Conservation (phyloP, 2,329 filamentous ascomycete genomes). For the Spiromastix sp. region DNA sequence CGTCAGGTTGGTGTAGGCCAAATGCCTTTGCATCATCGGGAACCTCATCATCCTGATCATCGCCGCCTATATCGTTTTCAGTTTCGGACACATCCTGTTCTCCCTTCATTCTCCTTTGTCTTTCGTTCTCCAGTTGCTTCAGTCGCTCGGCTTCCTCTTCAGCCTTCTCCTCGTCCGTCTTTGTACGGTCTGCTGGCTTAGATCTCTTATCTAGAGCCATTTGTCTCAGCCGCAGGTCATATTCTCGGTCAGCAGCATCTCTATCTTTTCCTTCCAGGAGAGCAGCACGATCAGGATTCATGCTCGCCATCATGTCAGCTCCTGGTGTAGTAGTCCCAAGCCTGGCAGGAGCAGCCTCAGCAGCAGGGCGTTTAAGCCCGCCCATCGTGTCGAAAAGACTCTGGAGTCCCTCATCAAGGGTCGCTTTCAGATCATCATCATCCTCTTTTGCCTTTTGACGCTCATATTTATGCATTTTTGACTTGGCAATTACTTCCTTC, state of each 20-base stretch:
- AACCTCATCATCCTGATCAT: constrained; percentile 36
- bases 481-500: constrained; percentile 96
- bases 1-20: constrained; percentile 45
- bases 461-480: constrained; percentile 89
- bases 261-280: constrained; percentile 52
- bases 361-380: constrained; percentile 45
- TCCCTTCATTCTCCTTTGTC: constrained; percentile 77
- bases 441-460: constrained; percentile 86
- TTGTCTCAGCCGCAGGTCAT: constrained; percentile 73
- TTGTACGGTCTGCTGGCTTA: constrained; percentile 74
- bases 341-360: constrained; percentile 30
- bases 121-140: constrained; percentile 71
- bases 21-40: constrained; percentile 51
- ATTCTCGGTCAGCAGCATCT: constrained; percentile 68
- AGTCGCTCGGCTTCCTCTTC: constrained; percentile 67
- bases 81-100: constrained; percentile 49
- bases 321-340: constrained; percentile 28
- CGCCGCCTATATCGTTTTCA: constrained; percentile 27
- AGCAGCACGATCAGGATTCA: constrained; percentile 55
- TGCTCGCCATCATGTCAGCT: constrained; percentile 27
- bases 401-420: constrained; percentile 73
- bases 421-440: constrained; percentile 74
- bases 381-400: constrained; percentile 64
- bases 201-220: constrained; percentile 77
- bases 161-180: constrained; percentile 78